Percentiles rank a stretch among this genome's conserved stretches.
Conservation (phyloP, 2,329 filamentous ascomycete species). For the Colletotrichum navitas region DNA sequence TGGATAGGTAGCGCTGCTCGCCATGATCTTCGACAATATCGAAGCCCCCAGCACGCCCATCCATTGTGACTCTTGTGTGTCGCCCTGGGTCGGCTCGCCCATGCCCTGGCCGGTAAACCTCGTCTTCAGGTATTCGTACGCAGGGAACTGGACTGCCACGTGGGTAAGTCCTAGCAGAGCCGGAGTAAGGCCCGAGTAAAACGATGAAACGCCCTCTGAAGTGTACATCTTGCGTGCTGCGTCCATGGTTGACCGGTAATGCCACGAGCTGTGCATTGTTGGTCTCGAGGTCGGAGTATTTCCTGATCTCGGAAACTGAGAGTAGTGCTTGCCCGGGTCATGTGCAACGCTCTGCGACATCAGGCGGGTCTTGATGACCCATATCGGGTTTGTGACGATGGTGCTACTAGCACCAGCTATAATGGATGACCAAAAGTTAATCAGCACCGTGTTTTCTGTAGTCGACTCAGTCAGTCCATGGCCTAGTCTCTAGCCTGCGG, state of each 20-base stretch:
- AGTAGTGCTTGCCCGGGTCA: slow-evolving; percentile 61
- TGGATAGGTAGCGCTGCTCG: slow-evolving; percentile 95
- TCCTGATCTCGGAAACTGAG: slow-evolving; percentile 60
- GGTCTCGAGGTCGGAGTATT: slow-evolving; percentile 69
- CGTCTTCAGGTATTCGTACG: slow-evolving; percentile 94
- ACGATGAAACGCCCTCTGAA: slow-evolving; percentile 87
- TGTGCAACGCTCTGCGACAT: slow-evolving; percentile 86
- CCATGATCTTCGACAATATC: slow-evolving; percentile 92
- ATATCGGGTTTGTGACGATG: slow-evolving; percentile 95
- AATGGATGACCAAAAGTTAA: slow-evolving; percentile 91
- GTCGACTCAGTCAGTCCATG: slow-evolving; percentile 41
- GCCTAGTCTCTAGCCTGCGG: slow-evolving; percentile 43
- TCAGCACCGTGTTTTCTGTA: slow-evolving; percentile 79
- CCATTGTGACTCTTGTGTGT: slow-evolving; percentile 77
- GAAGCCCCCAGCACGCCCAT: slow-evolving; percentile 88
- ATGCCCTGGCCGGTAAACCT: slow-evolving; percentile 91
- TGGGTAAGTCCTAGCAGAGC: slow-evolving; percentile 93
- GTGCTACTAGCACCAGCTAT: slow-evolving; percentile 93
- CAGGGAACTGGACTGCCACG: slow-evolving; percentile 96
- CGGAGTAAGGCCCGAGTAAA: slow-evolving; percentile 95
- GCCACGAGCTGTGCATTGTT: slow-evolving; percentile 79
- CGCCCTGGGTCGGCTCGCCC: slow-evolving; percentile 72
- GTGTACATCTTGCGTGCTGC: slow-evolving; percentile 96
- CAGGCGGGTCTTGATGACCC: slow-evolving; percentile 98
- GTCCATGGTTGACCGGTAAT: slow-evolving; percentile 90